Conservation (phyloP, 75 land plant genomes). For the Cupressus sempervirens region DNA sequence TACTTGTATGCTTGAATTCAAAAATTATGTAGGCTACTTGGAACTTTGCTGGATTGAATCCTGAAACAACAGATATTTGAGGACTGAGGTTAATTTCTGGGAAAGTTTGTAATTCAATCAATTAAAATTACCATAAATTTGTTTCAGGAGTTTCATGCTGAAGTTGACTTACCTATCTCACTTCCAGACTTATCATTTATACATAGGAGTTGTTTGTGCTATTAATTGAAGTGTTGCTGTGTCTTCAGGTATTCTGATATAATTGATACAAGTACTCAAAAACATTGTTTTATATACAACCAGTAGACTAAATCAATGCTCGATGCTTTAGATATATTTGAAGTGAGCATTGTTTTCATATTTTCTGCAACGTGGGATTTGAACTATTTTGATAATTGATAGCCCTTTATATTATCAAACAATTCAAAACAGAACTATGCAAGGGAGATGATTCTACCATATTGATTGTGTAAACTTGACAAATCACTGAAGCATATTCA, state of each 20-base stretch:
- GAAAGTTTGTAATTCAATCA: not conserved
- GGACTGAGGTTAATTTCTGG: not conserved
- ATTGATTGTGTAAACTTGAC: not conserved
- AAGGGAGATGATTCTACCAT: not conserved
- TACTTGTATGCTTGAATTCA: not conserved
- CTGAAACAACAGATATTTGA: not conserved
- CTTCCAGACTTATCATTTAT: not conserved
- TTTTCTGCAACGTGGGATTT: not conserved
- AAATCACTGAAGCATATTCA: not conserved
- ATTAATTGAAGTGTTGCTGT: not conserved
- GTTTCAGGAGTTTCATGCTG: not conserved
- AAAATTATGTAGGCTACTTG: not conserved
- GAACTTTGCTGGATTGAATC: not conserved
- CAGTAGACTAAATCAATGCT: not conserved
- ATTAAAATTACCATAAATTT: not conserved
- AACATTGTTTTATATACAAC: not conserved
- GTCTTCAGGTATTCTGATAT: not conserved
- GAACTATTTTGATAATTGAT: not conserved
- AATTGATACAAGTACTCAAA: not conserved
- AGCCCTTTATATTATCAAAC: not conserved
- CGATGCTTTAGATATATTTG: not conserved
- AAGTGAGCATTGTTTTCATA: not conserved
- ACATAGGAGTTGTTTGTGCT: not conserved
- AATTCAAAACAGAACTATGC: not conserved
- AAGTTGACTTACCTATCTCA: not conserved